Conservation (phyloP, 345 rosid species). For the Camelina laxa region DNA sequence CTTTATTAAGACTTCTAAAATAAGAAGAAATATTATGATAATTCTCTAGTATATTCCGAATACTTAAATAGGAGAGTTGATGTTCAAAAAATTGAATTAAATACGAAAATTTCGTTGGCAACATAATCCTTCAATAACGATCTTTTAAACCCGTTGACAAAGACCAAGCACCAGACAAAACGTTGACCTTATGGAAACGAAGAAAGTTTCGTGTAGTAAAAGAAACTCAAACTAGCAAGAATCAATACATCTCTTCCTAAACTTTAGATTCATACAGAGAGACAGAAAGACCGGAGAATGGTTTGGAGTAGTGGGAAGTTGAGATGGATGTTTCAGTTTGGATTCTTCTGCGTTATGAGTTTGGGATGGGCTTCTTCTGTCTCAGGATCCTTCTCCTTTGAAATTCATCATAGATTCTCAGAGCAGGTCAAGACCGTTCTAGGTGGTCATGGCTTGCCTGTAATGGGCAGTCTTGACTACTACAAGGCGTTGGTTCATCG, state of each 20-base stretch:
- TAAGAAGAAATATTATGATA: not conserved
- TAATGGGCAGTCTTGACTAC: constrained; percentile 64
- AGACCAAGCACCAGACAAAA: constrained; percentile 35
- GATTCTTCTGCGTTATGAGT: constrained; percentile 27
- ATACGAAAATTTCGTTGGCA: constrained; percentile 27
- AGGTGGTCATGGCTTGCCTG: constrained; percentile 67
- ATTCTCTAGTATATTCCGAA: not conserved
- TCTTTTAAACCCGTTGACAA: constrained; percentile 34
- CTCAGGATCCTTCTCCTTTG: constrained; percentile 64
- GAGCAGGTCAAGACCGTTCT: constrained; percentile 74
- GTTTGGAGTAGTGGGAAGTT: constrained; percentile 17
- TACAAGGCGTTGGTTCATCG: constrained; percentile 70
- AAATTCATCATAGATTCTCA: constrained; percentile 82
- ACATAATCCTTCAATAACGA: constrained; percentile 32
- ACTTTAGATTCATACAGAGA: constrained; percentile 2
- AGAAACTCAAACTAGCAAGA: constrained; percentile 35
- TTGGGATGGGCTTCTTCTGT: constrained; percentile 30
- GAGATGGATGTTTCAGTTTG: constrained; percentile 39
- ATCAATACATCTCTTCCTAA: constrained; percentile 8
- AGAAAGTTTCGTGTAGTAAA: constrained; percentile 34
- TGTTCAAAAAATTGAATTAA: constrained; percentile 24
- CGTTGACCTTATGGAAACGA: constrained; percentile 38
- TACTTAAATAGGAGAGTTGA: constrained; percentile 26
- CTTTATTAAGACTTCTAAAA: not conserved
- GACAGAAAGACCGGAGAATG: constrained; percentile 15